Conservation (phyloP, 2,329 filamentous ascomycete genomes). For the Niveomyces coronatus region DNA sequence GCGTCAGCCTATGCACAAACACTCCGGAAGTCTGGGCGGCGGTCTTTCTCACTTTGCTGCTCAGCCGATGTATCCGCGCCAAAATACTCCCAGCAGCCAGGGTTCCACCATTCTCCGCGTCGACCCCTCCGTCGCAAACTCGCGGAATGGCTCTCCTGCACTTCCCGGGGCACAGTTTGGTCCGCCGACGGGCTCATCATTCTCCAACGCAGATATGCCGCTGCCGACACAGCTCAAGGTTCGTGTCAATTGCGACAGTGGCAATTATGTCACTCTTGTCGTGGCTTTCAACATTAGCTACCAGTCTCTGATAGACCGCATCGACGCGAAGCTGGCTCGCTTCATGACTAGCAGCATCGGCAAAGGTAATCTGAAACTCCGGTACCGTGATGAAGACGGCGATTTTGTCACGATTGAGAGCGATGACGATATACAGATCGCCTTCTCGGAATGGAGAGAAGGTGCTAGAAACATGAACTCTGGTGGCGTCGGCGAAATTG, state of each 20-base stretch:
- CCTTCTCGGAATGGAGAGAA: slow-evolving; percentile 90
- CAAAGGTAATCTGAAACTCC: slow-evolving; percentile 71
- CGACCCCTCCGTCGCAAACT: slow-evolving; percentile 27
- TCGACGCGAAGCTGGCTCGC: slow-evolving; percentile 86
- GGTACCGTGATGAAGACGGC: slow-evolving; percentile 85
- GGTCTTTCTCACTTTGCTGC: slow-evolving; percentile 46
- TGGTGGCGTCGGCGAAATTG: slow-evolving; percentile 77
- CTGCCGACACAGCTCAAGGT: slow-evolving; percentile 78
- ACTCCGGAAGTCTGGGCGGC: slow-evolving; percentile 37
- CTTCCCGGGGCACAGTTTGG: slow-evolving; percentile 25
- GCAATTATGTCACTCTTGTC: slow-evolving; percentile 89
- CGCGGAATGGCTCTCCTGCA: slow-evolving; percentile 36
- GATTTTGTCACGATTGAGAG: slow-evolving; percentile 90
- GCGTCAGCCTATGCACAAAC: slow-evolving; percentile 45
- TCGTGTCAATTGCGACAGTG: slow-evolving; percentile 78
- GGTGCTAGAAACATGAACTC: slow-evolving; percentile 45
- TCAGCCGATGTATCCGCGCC: slow-evolving; percentile 42
- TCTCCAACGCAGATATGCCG: slow-evolving; percentile 39
- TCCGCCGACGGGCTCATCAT: slow-evolving; percentile 18
- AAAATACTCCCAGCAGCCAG: slow-evolving; percentile 30
- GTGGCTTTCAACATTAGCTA: slow-evolving; percentile 93
- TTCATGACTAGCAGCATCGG: slow-evolving; percentile 79
- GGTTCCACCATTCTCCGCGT: slow-evolving; percentile 27
- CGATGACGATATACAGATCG: slow-evolving; percentile 93
- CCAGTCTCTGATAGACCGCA: slow-evolving; percentile 85